Conservation (phyloP, 495 filamentous ascomycete species). For the Cryomyces minteri region DNA sequence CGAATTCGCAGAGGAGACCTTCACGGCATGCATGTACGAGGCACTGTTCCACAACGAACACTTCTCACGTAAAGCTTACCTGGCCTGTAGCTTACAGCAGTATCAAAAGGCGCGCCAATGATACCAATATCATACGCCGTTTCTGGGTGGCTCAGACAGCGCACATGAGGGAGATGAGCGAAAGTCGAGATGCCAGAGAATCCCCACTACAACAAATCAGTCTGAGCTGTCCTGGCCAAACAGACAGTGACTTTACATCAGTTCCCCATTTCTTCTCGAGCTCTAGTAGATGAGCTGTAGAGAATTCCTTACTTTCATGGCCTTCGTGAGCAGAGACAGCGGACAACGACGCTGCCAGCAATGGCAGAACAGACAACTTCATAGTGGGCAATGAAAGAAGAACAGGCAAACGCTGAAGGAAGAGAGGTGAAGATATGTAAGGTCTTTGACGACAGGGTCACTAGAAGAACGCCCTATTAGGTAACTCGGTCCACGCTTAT, state of each 20-base stretch:
- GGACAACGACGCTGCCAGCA: too few relatives aligned
- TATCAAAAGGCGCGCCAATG: constrained; percentile 73
- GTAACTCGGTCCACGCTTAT: too few relatives aligned
- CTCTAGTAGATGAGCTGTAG: constrained; percentile 16
- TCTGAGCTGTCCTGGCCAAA: neutral
- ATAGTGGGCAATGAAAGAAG: too few relatives aligned
- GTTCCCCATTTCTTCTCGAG: constrained; percentile 35
- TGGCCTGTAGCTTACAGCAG: constrained; percentile 61
- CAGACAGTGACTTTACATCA: constrained; percentile 23
- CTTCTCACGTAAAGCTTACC: constrained; percentile 22
- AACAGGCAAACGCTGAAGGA: too few relatives aligned
- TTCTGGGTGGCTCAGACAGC: constrained; percentile 50
- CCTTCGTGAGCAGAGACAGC: too few relatives aligned
- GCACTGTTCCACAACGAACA: neutral
- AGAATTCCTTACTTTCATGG: too few relatives aligned
- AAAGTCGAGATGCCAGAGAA: constrained; percentile 69
- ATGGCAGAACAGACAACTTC: too few relatives aligned
- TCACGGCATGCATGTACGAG: too few relatives aligned
- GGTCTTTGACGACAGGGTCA: too few relatives aligned
- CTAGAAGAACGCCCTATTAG: too few relatives aligned
- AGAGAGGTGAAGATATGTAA: too few relatives aligned
- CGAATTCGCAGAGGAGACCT: too few relatives aligned
- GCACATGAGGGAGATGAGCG: constrained; percentile 56
- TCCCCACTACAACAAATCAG: constrained; percentile 33
- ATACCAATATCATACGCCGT: constrained; percentile 60